Base-by-base conservation (phyloP, 306 rosid genomes). In the Cicer chorassanicum region DNA sequence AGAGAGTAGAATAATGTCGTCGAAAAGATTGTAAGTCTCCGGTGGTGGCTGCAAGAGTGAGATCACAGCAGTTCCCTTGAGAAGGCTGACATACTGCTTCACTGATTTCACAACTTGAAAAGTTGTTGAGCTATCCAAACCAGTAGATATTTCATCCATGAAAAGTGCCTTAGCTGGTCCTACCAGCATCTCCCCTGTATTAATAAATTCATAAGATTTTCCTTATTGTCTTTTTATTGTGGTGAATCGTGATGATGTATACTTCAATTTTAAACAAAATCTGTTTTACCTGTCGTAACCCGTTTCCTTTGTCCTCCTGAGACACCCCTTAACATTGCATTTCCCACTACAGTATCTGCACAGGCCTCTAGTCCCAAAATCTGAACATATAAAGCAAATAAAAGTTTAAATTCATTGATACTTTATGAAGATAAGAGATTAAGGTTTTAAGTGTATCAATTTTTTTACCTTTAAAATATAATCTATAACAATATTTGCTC, bases 131-230 rank as follows among this genome's bases (percentile, higher is more conserved):
- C 90, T 84, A 71, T 86, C 90, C 73, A 86, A 77, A 14, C 90
- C 90, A 39, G 84, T 86, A 0, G 88, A 86, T 75, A 86, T 86
- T 64, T 86, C 87, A 73, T 86, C 90, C 90, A 86, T 86, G 65
- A 86, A 76, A 1, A 86, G 64, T 44, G 85, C 90, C 40, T 84
- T 84, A 29, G 82, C 82, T 12, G 90, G 87, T 71, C 90, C 66
- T 13, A 60, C 66, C 10, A 60, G 11, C 66, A 60, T 60, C 66
- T 60, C 66, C 66, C 66, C 66, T 60, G 65, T 59, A 59, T 29
- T 29, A 6, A 59, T 6, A 59, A 1, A 29, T 59, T 59, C 65
- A 29, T 29, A 59, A 11, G 9, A 3, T 12, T 59, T 59, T 29
- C 15, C 15, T 59, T 5, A 29, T 29, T 29, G 16, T 7, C 65